Percentiles rank a stretch among this genome's conserved stretches.
Conservation (phyloP, 306 rosid genomes). For the Ochetophila trinervis region DNA sequence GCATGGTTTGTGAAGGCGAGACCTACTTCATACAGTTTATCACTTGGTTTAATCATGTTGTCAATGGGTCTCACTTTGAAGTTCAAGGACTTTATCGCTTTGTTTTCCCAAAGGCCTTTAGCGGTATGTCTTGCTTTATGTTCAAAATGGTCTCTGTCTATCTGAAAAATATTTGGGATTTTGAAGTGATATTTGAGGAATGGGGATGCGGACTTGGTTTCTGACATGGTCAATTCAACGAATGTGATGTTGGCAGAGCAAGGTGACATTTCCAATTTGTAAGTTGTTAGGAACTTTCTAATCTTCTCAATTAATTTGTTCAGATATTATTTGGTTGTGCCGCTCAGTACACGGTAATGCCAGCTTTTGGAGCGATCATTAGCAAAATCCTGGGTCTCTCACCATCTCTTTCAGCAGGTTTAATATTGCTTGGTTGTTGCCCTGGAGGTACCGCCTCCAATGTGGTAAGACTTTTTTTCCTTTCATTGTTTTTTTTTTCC, state of each 20-base stretch:
- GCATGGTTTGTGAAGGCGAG: constrained; percentile 37
- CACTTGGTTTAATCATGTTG: constrained; percentile 45
- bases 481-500: neutral
- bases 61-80: constrained; percentile 45
- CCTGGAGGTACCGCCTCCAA: constrained; percentile 54
- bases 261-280: neutral
- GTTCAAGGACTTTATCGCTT: constrained; percentile 29
- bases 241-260: neutral
- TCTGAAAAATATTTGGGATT: neutral
- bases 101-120: constrained; percentile 33
- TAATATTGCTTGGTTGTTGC: constrained; percentile 45
- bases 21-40: constrained; percentile 34
- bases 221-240: no score
- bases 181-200: neutral
- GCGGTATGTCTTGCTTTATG: constrained; percentile 28
- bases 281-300: neutral
- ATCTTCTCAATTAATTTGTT: constrained; percentile 8
- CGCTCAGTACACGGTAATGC: constrained; percentile 47
- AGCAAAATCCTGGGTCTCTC: constrained; percentile 35
- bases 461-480: constrained; percentile 34
- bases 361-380: constrained; percentile 23
- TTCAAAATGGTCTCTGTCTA: neutral
- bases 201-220: neutral
- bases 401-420: constrained; percentile 39
- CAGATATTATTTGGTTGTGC: constrained; percentile 45